phyloP scores from a whole-genome alignment of 78 protist species.

The Tieghemostelium lacteum region DNA sequence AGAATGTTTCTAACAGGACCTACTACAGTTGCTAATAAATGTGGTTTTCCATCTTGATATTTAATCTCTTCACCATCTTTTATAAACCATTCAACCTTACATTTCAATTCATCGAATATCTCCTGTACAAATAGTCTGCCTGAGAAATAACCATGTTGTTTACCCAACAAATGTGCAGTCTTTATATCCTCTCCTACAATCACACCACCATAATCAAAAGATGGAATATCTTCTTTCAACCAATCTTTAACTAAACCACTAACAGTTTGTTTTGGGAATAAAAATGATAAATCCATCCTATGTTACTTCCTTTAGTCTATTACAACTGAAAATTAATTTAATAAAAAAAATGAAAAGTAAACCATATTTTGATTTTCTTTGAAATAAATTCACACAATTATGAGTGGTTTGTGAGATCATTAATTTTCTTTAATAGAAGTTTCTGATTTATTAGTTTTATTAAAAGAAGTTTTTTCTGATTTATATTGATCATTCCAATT shows the following conservation, averaged over 20 bases:
- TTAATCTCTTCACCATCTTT: conserved; percentile 81
- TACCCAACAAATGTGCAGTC: conserved; percentile 62
- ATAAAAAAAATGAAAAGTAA: too few species aligned
- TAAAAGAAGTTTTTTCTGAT: too few species aligned
- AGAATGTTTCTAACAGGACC: conserved; percentile 89
- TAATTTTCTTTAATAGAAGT: too few species aligned
- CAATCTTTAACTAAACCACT: conserved; percentile 47
- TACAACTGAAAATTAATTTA: too few species aligned
- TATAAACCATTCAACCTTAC: conserved; percentile 83
- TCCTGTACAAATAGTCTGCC: conserved; percentile 91
- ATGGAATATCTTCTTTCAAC: conserved; percentile 92
- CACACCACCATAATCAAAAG: conserved; percentile 95
- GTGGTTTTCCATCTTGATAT: conserved; percentile 19
- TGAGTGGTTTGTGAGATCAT: too few species aligned
- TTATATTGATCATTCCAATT: too few species aligned
- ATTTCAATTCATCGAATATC: conserved; percentile 81
- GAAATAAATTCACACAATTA: too few species aligned
- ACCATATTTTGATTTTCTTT: too few species aligned
- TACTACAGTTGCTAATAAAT: conserved; percentile 76
- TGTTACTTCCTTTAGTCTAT: too few species aligned
- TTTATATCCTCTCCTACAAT: conserved; percentile 83
- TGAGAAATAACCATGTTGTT: conserved; percentile 87
- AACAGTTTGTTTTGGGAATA: conserved; percentile 31
- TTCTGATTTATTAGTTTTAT: too few species aligned
- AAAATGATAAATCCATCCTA: conserved; percentile 1